Percentiles rank a stretch among this genome's conserved stretches.
These are phyloP conservation scores for Chaetomium tenue DNA, from an alignment of 495 filamentous ascomycete genomes.

Conservation along the genomic window DNA sequence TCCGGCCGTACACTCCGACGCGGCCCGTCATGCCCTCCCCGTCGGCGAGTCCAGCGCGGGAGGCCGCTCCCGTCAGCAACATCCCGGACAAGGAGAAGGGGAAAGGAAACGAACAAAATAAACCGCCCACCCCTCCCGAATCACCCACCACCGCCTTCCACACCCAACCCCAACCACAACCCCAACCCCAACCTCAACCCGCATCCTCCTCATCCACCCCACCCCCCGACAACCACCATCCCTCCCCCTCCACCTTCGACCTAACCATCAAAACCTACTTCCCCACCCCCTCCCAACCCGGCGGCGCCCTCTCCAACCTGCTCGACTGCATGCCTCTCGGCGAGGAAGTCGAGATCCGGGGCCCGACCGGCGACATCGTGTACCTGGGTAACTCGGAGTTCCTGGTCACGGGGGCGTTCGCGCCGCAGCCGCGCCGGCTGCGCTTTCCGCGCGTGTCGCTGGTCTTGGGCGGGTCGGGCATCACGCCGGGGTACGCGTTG, in stretches of 20 bases:
- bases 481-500: conserved; percentile 58
- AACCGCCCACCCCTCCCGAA: background rate
- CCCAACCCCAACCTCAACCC: background rate
- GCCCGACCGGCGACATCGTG: conserved; percentile 46
- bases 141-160: background rate
- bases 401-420: background rate
- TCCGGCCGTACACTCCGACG: conserved; percentile 25
- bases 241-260: conserved; percentile 7
- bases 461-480: conserved; percentile 56
- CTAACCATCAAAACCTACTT: conserved; percentile 22
- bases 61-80: background rate
- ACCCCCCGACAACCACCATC: background rate
- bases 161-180: background rate
- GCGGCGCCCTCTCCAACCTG: conserved; percentile 35
- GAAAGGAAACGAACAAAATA: background rate
- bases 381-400: conserved; percentile 20
- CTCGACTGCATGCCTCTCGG: conserved; percentile 45
- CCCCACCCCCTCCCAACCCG: conserved; percentile 14
- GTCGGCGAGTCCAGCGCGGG: background rate
- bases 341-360: conserved; percentile 48
- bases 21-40: conserved; percentile 13
- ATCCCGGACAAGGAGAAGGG: background rate
- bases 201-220: background rate
- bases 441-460: conserved; percentile 30
- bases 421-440: conserved; percentile 32